Base-by-base conservation (phyloP, 169 alveolate species). In the Plasmodium knowlesi region DNA sequence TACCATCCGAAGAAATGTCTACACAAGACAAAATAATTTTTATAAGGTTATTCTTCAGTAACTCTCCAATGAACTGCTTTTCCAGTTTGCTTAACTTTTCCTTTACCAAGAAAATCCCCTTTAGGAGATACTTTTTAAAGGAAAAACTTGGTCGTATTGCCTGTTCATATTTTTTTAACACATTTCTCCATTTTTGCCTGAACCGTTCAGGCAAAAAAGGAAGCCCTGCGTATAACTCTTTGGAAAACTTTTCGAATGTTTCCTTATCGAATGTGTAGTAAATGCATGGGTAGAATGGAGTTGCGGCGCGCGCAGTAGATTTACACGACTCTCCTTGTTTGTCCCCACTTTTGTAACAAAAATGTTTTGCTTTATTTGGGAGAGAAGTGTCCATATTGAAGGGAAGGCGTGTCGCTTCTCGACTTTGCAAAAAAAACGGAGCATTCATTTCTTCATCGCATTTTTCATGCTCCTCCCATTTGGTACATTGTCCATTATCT, bases 231-330 rank as follows among this genome's bases (percentile, higher is more conserved):
- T 89, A 89, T 34, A 89, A 30, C 1, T 37, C 82, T 25, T 78
- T 61, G 16, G 90, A 57, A 89, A 89, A 79, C n/a, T 25, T 50
- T 39, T 16, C 34, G 10, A 79, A 79, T 10, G 28, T 37, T 43
- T 79, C 89, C 57, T 53, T 41, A 41, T 89, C 76, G 72, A 79
- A 89, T 41, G 72, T 89, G 67, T 89, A 89, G 72, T 89, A 89
- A 30, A 89, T 89, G 46, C 94, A 89, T 1, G 94, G 94, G 53
- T 89, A 67, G 46, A 89, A 53, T 79, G 82, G 70, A 5, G 41
- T 5, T 14, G 16, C 22, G 28, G 32, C 46, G n/a, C 4, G 9
- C 22, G 39, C 61, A 25, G 54, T 34, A 30, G 14, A 46, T 61
- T 79, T 9, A 50, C 25, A 50, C 22, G 25, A 16, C 25, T 22